Conservation (phyloP, 768 basidiomycete species). For the Coprinopsis strossmayeri region DNA sequence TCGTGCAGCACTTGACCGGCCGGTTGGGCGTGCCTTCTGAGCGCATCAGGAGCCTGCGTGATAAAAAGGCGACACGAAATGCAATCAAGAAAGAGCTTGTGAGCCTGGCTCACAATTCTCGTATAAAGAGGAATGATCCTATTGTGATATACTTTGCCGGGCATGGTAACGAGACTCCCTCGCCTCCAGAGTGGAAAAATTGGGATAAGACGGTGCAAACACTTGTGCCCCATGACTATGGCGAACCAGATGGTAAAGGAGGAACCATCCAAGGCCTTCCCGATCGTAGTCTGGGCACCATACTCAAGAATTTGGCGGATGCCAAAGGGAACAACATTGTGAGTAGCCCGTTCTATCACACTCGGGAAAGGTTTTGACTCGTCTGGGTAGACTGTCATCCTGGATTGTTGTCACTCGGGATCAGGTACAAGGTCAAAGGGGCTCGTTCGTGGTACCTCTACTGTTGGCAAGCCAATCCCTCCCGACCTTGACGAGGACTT, state of each 20-base stretch:
- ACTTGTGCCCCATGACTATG: conserved; percentile 54
- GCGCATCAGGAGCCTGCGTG: conserved; percentile 42
- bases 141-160: conserved; percentile 61
- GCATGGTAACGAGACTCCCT: conserved; percentile 45
- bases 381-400: conserved; percentile 12
- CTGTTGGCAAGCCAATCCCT: background rate
- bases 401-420: conserved; percentile 16
- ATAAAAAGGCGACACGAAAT: conserved; percentile 45
- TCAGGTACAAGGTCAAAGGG: conserved; percentile 4
- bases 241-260: conserved; percentile 30
- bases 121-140: conserved; percentile 46
- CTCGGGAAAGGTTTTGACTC: background rate
- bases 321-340: conserved; percentile 16
- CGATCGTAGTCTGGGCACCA: conserved; percentile 11
- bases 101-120: conserved; percentile 46
- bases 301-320: conserved; percentile 11
- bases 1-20: conserved; percentile 43
- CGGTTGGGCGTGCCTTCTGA: conserved; percentile 35
- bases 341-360: background rate
- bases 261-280: conserved; percentile 12
- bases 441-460: background rate
- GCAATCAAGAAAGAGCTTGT: conserved; percentile 45
- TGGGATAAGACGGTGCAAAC: conserved; percentile 36
- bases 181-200: conserved; percentile 46
- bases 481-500: conserved; percentile 5